Percentiles rank a stretch among this genome's conserved stretches.
phyloP scores from a whole-genome alignment of 1,139 yeast genomes.

The Kazachstania sp. region DNA sequence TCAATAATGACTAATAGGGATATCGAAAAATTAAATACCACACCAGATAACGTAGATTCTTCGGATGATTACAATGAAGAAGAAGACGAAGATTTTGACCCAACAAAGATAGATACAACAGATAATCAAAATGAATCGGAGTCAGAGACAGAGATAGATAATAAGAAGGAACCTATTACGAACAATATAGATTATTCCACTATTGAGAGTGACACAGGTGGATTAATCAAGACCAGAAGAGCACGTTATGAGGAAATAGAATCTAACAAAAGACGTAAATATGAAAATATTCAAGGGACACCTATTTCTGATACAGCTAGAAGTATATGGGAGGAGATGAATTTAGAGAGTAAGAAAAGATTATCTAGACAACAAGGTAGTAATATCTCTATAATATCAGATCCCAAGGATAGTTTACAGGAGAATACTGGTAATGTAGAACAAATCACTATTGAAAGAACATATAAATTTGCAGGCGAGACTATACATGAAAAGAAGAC shows the following conservation, averaged over 20 bases:
- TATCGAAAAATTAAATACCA: background rate
- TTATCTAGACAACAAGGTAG: slow-evolving; percentile 13
- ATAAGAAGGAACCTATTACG: slow-evolving; percentile 5
- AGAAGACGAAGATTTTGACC: slow-evolving; percentile 59
- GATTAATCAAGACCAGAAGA: slow-evolving; percentile 48
- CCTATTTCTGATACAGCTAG: slow-evolving; percentile 31
- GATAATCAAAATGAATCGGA: slow-evolving; percentile 20
- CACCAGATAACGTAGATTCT: background rate
- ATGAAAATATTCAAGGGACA: slow-evolving; percentile 15
- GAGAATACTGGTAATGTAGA: slow-evolving; percentile 8
- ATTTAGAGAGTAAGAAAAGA: slow-evolving; percentile 22
- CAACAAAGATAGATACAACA: slow-evolving; percentile 27
- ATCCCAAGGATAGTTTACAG: slow-evolving; percentile 3
- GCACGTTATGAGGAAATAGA: slow-evolving; percentile 41
- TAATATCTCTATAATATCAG: slow-evolving; percentile 22
- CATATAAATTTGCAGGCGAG: slow-evolving; percentile 87
- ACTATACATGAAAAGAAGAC: slow-evolving; percentile 64
- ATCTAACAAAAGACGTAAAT: slow-evolving; percentile 25
- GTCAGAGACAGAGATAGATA: slow-evolving; percentile 20
- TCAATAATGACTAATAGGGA: background rate
- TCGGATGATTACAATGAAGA: slow-evolving; percentile 46
- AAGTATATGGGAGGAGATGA: slow-evolving; percentile 44
- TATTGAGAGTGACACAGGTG: slow-evolving; percentile 45
- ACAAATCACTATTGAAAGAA: slow-evolving; percentile 56
- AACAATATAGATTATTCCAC: slow-evolving; percentile 33